Conservation (phyloP, 495 filamentous ascomycete genomes). For the Aspergillus coremiiformis region DNA sequence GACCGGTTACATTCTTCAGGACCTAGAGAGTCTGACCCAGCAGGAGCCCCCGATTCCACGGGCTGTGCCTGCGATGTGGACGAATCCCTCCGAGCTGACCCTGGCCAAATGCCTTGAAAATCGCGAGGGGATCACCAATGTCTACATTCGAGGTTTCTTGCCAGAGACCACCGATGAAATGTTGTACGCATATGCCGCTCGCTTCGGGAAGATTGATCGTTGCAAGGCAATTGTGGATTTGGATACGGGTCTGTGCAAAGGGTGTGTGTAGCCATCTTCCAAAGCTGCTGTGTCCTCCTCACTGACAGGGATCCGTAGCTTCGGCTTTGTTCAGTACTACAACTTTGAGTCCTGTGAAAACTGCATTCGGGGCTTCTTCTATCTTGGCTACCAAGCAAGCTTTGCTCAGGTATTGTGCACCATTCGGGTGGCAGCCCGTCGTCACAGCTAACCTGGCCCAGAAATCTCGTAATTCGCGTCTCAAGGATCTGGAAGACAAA, state of each 20-base stretch:
- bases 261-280: conserved; percentile 49
- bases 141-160: conserved; percentile 93
- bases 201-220: conserved; percentile 85
- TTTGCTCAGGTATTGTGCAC: conserved; percentile 70
- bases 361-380: conserved; percentile 93
- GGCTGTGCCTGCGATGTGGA: conserved; percentile 81
- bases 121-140: conserved; percentile 78
- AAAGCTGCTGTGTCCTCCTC: conserved; percentile 9
- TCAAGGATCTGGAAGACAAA: conserved; percentile 84
- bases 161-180: conserved; percentile 92
- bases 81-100: conserved; percentile 62
- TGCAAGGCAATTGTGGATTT: conserved; percentile 97
- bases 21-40: conserved; percentile 63
- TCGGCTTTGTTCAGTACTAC: conserved; percentile 92
- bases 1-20: conserved; percentile 52
- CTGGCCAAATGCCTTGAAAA: conserved; percentile 90
- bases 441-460: conserved; percentile 29
- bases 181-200: conserved; percentile 68
- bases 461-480: conserved; percentile 93
- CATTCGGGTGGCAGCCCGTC: too few relatives aligned
- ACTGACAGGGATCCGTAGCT: conserved; percentile 48
- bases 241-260: conserved; percentile 86
- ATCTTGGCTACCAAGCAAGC: conserved; percentile 89
- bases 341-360: conserved; percentile 82
- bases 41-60: conserved; percentile 76